A percentile compares a stretch with the other conserved stretches of the same genome.
phyloP scores from a whole-genome alignment of 768 basidiomycete genomes.

The Paxillus rubicundulus region DNA sequence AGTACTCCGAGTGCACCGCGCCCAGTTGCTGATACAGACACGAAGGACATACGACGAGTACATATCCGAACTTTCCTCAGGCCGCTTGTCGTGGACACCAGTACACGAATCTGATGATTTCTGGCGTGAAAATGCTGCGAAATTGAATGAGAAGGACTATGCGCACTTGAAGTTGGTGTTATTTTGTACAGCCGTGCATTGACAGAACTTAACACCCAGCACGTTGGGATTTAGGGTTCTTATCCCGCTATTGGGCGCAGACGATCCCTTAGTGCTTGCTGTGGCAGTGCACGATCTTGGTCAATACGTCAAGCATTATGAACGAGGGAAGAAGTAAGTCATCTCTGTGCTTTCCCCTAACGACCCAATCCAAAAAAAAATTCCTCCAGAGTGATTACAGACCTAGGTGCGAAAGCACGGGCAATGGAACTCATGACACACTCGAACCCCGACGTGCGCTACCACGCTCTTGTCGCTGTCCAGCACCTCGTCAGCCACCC shows the following conservation, averaged over 20 bases:
- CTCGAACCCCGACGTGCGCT: constrained; percentile 82
- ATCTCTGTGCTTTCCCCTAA: background rate
- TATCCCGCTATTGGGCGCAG: constrained; percentile 63
- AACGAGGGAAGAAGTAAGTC: constrained; percentile 86
- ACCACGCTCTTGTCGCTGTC: constrained; percentile 86
- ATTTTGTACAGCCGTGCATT: background rate
- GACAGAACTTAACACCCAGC: background rate
- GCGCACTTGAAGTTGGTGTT: constrained; percentile 74
- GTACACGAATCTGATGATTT: constrained; percentile 96
- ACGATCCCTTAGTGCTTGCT: constrained; percentile 77
- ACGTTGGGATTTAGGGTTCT: constrained; percentile 52
- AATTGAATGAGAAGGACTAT: constrained; percentile 80
- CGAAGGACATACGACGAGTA: constrained; percentile 95
- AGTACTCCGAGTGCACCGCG: background rate
- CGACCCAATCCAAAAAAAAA: background rate
- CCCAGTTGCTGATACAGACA: constrained; percentile 2
- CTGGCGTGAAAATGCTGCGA: constrained; percentile 93
- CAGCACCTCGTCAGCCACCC: constrained; percentile 91
- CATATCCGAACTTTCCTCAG: constrained; percentile 82
- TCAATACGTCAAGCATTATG: constrained; percentile 89
- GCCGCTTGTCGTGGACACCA: constrained; percentile 93
- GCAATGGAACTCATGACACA: constrained; percentile 95
- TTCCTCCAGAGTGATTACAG: constrained; percentile 63
- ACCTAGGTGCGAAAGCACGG: constrained; percentile 81
- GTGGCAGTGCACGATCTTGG: constrained; percentile 94